Percentiles rank a stretch among this genome's conserved stretches.
These are phyloP conservation scores for Parsonsia alboflavescens DNA, from an alignment of 257 asterid species.

Conservation along the genomic window DNA sequence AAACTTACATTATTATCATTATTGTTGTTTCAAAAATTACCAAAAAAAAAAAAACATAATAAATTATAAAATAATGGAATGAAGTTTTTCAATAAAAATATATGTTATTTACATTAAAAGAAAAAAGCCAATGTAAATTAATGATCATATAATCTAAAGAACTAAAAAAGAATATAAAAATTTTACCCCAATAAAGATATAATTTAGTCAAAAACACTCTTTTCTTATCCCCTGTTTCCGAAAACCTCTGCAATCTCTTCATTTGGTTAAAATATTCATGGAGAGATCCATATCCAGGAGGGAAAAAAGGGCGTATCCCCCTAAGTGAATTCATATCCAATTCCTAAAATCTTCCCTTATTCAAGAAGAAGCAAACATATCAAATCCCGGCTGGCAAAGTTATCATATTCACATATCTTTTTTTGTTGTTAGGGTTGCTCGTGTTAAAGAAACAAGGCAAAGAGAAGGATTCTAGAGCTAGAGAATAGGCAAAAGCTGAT, in stretches of 20 bases:
- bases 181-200: too few relatives aligned
- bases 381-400: constrained; percentile 48
- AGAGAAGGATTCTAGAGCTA: constrained; percentile 69
- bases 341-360: not conserved
- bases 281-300: constrained; percentile 17
- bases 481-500: constrained; percentile 53
- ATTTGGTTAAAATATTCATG: constrained; percentile 21
- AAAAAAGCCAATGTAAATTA: too few relatives aligned
- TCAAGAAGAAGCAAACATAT: constrained; percentile 41
- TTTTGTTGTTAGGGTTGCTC: constrained; percentile 17
- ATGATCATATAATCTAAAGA: too few relatives aligned
- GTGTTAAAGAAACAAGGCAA: constrained; percentile 48
- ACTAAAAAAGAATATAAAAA: too few relatives aligned
- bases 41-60: too few relatives aligned
- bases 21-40: too few relatives aligned
- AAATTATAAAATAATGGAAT: too few relatives aligned
- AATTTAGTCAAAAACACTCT: too few relatives aligned
- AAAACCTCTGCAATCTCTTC: constrained; percentile 25
- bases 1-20: too few relatives aligned
- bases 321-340: not conserved
- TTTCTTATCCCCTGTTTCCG: constrained; percentile 1
- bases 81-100: too few relatives aligned
- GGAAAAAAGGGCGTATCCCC: constrained; percentile 10
- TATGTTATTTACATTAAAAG: too few relatives aligned
- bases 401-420: constrained; percentile 27